Conservation (phyloP, 768 basidiomycete species). For the Suillus alpinus region DNA sequence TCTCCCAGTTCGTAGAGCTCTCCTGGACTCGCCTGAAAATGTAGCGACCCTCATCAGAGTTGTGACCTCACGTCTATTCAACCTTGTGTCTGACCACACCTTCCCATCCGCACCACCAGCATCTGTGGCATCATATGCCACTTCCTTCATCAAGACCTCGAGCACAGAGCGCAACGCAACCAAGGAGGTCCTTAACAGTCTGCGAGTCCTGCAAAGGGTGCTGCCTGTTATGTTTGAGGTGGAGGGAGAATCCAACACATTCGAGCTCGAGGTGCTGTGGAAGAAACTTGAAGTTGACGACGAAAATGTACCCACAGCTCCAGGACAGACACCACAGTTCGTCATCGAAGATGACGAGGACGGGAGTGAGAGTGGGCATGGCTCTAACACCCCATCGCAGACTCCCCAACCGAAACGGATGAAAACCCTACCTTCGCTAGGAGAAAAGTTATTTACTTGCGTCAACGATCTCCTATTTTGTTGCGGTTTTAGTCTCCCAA, state of each 20-base stretch:
- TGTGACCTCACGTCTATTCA: constrained; percentile 66
- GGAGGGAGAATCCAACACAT: constrained; percentile 64
- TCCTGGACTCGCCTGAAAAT: constrained; percentile 83
- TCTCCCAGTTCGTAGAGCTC: constrained; percentile 70
- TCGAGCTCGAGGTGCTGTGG: constrained; percentile 86
- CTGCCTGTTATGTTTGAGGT: constrained; percentile 87
- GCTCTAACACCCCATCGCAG: constrained; percentile 18
- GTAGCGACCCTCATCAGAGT: constrained; percentile 77
- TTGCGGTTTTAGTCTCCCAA: constrained; percentile 89
- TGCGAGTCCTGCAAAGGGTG: constrained; percentile 86
- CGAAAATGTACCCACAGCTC: constrained; percentile 19
- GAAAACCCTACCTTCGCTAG: constrained; percentile 68
- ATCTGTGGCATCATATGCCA: constrained; percentile 64
- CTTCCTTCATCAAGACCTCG: constrained; percentile 65
- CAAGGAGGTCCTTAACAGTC: constrained; percentile 86
- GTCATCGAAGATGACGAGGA: constrained; percentile 87
- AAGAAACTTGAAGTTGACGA: constrained; percentile 54
- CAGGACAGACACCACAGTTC: constrained; percentile 57
- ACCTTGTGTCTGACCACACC: constrained; percentile 74
- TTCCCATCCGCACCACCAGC: constrained; percentile 58
- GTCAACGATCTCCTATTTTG: constrained; percentile 88
- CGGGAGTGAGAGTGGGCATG: constrained; percentile 39
- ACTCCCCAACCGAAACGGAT: constrained; percentile 31
- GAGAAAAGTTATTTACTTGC: constrained; percentile 75
- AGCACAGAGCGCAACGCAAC: constrained; percentile 63